A percentile compares a stretch with the other conserved stretches of the same genome.
Evolutionary conservation across 192 early-diverging fungal species (phyloP).

Genomic region (Coemansia sp.): DNA sequence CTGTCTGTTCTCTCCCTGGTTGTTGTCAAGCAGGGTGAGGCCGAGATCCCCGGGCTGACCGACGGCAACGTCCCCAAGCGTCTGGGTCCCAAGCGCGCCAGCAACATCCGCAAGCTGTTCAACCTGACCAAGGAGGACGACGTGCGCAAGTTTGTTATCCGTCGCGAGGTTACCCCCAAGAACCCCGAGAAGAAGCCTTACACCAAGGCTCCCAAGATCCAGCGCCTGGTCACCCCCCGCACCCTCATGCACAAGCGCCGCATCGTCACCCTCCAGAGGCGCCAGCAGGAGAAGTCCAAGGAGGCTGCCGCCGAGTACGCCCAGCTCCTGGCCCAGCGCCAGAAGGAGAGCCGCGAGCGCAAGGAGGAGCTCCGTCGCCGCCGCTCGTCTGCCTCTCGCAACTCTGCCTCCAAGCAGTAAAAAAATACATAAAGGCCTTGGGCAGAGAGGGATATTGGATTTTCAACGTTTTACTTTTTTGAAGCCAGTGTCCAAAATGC

Average conservation of each 20-base stretch:
- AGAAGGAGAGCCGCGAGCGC: slow-evolving; percentile 94
- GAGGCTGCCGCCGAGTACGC: slow-evolving; percentile 71
- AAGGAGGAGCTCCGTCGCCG: slow-evolving; percentile 64
- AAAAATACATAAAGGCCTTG: slow-evolving; percentile 24
- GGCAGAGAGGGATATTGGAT: slow-evolving; percentile 11
- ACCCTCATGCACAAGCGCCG: slow-evolving; percentile 96
- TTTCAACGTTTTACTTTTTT: background rate
- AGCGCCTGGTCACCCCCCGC: slow-evolving; percentile 95
- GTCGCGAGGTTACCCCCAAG: slow-evolving; percentile 88
- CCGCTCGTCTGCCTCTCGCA: slow-evolving; percentile 55
- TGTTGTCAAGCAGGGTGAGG: slow-evolving; percentile 96
- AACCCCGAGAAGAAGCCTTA: slow-evolving; percentile 85
- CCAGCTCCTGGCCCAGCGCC: slow-evolving; percentile 84
- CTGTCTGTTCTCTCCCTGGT: slow-evolving; percentile 91
- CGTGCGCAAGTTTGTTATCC: slow-evolving; percentile 99
- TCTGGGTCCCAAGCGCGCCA: slow-evolving; percentile 97
- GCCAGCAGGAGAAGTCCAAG: slow-evolving; percentile 74
- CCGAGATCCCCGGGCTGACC: slow-evolving; percentile 92
- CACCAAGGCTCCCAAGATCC: slow-evolving; percentile 96
- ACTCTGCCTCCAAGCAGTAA: slow-evolving; percentile 57
- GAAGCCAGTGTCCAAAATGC: background rate
- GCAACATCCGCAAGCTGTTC: slow-evolving; percentile 99
- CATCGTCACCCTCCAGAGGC: slow-evolving; percentile 81
- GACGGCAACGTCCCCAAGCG: slow-evolving; percentile 93
- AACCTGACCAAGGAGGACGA: slow-evolving; percentile 97